Evolutionary conservation across 768 basidiomycete genomes (phyloP), one percentile per base, ranked within the genome.

Genomic region (Lyophyllum decastes): DNA sequence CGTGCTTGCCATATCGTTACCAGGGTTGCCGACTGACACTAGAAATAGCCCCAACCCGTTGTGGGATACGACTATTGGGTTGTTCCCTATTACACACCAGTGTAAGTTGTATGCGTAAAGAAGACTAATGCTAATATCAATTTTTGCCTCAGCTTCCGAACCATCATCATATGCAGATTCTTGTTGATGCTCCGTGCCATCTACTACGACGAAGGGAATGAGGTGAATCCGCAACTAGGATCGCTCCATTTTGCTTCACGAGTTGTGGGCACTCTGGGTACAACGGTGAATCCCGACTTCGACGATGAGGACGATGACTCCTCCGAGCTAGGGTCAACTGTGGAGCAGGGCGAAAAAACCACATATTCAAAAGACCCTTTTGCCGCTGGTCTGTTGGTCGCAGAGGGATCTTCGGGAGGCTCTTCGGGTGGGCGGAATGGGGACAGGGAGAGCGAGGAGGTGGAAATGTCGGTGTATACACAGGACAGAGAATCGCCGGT

Each of bases 1-100:
- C 16, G 16, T 38, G 35, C 6, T 4, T 12, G 35, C 11, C 16
- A 38, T 12, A 17, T 38, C 14, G 11, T 6, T 16, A 17, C 35
- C 16, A 33, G 35, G 11, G 16, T 12, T 38, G 35, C 14, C 6
- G 35, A 17, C 35, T 38, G 16, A 38, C 35, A 17, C 35, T 38
- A 17, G 33, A 30, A 49, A 6, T 43, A 72, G 70, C 69, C 71
- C 17, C 45, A 61, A 51, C 65, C 67, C 34, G 69, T 67, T 4
- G 67, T 70, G 1, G 67, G 69, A 7, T 73, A 71, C 54, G 69
- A 70, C 46, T 73, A 71, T 54, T 73, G 70, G 72, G 70, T 73
- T 16, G 72, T 73, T 8, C 72, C 72, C 12, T 73, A 70, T 50
- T 73, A 69, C 34, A 72, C 69, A 0, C 71, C 71, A 40, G 72